phyloP scores from a whole-genome alignment of 2,329 filamentous ascomycete species.

The Microcera coccophila region DNA sequence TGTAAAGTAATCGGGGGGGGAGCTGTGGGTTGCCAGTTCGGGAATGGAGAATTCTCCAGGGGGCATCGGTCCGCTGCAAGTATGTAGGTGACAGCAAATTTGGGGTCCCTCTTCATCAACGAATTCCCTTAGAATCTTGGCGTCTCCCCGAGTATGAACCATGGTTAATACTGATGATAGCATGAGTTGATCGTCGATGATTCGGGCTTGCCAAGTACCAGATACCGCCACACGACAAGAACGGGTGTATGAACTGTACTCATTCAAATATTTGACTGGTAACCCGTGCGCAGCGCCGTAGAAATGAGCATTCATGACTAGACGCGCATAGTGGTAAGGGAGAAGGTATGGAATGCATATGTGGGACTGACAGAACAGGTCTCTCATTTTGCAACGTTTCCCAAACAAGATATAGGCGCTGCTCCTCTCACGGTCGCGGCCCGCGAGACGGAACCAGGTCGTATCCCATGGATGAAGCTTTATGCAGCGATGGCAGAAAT shows the following conservation, averaged over 20 bases:
- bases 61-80: too few species aligned
- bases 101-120: neutral
- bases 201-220: conserved; percentile 5
- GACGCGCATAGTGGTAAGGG: conserved; percentile 7
- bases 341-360: neutral
- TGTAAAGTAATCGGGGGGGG: conserved; percentile 1
- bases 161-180: conserved; percentile 3
- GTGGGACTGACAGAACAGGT: neutral
- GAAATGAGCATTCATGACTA: conserved; percentile 13
- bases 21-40: neutral
- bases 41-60: neutral
- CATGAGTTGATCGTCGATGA: conserved; percentile 12
- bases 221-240: neutral
- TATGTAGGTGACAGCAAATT: neutral
- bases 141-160: neutral
- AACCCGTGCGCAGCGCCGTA: conserved; percentile 11
- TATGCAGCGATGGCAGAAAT: neutral
- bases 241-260: neutral
- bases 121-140: neutral
- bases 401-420: neutral
- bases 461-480: neutral
- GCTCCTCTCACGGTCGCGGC: neutral
- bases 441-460: neutral
- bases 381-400: neutral
- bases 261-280: conserved; percentile 1